These are phyloP conservation scores for Boletus insuetus DNA, from an alignment of 768 basidiomycete genomes.

Conservation along the genomic window DNA sequence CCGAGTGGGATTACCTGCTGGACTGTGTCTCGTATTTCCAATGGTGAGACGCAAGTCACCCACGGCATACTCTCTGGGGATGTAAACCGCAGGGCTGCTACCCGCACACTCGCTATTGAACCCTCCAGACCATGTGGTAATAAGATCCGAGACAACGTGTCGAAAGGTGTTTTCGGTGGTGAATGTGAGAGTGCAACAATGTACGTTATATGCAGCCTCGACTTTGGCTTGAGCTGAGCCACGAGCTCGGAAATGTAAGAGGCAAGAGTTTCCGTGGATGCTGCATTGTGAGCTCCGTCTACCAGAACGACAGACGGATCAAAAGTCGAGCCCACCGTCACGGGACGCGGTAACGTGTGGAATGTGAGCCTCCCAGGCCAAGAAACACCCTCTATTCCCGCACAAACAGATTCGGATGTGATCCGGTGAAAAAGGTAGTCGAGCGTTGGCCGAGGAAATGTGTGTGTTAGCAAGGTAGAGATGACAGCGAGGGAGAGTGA, in stretches of 20 bases:
- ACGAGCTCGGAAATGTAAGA: slow-evolving; percentile 49
- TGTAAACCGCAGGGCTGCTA: slow-evolving; percentile 63
- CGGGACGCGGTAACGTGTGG: slow-evolving; percentile 35
- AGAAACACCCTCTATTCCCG: slow-evolving; percentile 54
- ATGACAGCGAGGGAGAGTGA: slow-evolving; percentile 63
- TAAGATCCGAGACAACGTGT: slow-evolving; percentile 71
- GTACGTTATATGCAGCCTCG: slow-evolving; percentile 53
- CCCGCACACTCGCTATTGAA: slow-evolving; percentile 34
- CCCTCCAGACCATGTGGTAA: slow-evolving; percentile 32
- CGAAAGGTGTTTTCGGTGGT: slow-evolving; percentile 74
- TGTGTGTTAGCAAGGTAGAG: slow-evolving; percentile 49
- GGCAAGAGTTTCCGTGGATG: slow-evolving; percentile 67
- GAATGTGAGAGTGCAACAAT: slow-evolving; percentile 84
- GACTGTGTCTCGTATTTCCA: slow-evolving; percentile 48
- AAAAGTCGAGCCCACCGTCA: slow-evolving; percentile 10
- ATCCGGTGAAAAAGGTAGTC: slow-evolving; percentile 32
- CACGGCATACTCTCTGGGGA: slow-evolving; percentile 93
- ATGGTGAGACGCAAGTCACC: slow-evolving; percentile 64
- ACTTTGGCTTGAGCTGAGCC: slow-evolving; percentile 18
- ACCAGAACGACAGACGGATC: slow-evolving; percentile 53
- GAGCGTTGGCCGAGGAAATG: slow-evolving; percentile 26
- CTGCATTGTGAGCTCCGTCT: slow-evolving; percentile 93
- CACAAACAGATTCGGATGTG: slow-evolving; percentile 45
- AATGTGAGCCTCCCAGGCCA: slow-evolving; percentile 91
- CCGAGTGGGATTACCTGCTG: slow-evolving; percentile 36